phyloP scores from a whole-genome alignment of 495 filamentous ascomycete species.

The Penicillium mononematosum region DNA sequence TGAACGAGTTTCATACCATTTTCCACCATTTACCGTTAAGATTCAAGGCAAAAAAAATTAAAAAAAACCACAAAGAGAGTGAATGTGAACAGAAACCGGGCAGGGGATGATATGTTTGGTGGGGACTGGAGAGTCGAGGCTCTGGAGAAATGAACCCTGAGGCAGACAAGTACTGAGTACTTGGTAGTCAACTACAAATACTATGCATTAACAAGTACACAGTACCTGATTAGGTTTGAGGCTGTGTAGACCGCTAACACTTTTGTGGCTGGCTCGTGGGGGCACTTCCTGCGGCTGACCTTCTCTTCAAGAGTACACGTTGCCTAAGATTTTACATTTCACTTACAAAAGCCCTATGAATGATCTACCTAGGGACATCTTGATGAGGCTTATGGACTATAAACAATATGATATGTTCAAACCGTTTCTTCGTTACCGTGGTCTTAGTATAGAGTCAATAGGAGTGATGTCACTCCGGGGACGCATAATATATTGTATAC shows the following conservation, averaged over 20 bases:
- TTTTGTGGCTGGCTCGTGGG: slow-evolving; percentile 30
- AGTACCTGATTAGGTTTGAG: slow-evolving; percentile 29
- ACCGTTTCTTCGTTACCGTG: neutral
- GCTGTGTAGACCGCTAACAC: slow-evolving; percentile 37
- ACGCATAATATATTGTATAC: neutral
- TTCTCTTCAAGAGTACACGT: neutral
- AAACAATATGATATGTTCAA: neutral
- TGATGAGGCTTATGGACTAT: neutral
- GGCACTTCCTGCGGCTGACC: slow-evolving; percentile 16
- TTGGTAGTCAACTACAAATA: neutral
- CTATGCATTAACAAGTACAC: slow-evolving; percentile 3
- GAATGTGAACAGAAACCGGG: slow-evolving; percentile 14
- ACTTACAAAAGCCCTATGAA: neutral
- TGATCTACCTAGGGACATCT: neutral
- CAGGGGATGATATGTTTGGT: slow-evolving; percentile 11
- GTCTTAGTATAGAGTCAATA: neutral
- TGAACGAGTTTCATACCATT: neutral
- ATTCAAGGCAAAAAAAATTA: neutral
- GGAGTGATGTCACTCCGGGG: neutral
- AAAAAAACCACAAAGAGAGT: slow-evolving; percentile 7
- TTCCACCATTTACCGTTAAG: neutral
- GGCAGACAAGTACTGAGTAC: slow-evolving; percentile 15
- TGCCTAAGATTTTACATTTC: slow-evolving; percentile 1
- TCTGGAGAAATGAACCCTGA: slow-evolving; percentile 26
- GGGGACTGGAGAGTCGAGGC: slow-evolving; percentile 26